These are phyloP conservation scores for Penicillium olsonii DNA, from an alignment of 2,329 filamentous ascomycete species.

Conservation along the genomic window DNA sequence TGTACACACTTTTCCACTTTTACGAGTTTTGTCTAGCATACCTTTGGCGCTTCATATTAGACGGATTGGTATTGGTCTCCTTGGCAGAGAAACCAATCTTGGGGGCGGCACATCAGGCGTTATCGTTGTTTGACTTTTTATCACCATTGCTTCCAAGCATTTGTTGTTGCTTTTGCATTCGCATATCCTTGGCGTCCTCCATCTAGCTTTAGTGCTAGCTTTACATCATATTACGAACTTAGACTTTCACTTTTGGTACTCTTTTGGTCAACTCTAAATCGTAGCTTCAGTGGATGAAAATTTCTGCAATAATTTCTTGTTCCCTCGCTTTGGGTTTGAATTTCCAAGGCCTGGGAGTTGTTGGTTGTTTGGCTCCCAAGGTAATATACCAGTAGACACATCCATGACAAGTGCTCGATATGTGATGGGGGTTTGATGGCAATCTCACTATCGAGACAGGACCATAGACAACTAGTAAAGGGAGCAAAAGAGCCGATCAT, in stretches of 20 bases:
- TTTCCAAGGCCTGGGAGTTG: too few species aligned
- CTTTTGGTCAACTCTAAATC: not conserved
- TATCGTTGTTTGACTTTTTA: constrained; percentile 1
- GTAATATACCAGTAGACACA: too few species aligned
- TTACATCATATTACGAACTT: constrained; percentile 13
- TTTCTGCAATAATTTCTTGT: too few species aligned
- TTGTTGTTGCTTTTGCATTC: constrained; percentile 22
- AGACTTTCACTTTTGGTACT: constrained; percentile 7
- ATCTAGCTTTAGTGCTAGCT: constrained; percentile 2
- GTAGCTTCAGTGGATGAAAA: not conserved
- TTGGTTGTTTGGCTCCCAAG: too few species aligned
- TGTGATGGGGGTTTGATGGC: too few species aligned
- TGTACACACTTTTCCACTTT: constrained; percentile 17
- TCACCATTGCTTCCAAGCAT: constrained; percentile 1
- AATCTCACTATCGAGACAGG: too few species aligned
- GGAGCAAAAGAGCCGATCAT: too few species aligned
- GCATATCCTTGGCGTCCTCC: constrained; percentile 25
- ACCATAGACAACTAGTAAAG: too few species aligned
- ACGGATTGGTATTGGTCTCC: constrained; percentile 15
- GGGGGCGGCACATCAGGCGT: constrained; percentile 18
- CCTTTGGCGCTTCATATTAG: constrained; percentile 19
- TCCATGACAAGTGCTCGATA: too few species aligned
- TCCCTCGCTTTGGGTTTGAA: too few species aligned
- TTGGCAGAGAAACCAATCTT: not conserved
- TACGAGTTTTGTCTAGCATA: constrained; percentile 18